Base-by-base conservation (phyloP, 495 filamentous ascomycete species). In the Extremus antarcticus region DNA sequence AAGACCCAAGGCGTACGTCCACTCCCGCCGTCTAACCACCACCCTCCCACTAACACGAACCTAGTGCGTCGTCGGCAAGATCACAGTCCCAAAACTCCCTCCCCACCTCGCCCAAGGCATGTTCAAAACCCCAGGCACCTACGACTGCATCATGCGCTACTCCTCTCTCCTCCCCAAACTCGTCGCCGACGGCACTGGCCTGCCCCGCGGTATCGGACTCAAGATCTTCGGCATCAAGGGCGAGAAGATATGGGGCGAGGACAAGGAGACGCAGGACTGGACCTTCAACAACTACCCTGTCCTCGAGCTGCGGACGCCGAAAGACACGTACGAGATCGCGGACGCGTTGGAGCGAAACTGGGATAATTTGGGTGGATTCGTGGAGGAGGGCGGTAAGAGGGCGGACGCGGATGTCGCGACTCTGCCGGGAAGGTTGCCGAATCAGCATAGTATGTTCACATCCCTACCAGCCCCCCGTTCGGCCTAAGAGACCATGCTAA, bases 281-380 rank as follows among this genome's bases (percentile, higher is more conserved):
- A 70, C 74, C 35, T 73, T 77, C 54, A 77, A 78, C 58, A 71
- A 65, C 59, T 73, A 67, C 13, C 76, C 72, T 3, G 68, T 69
- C 8, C 64, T 76, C 32, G 72, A 79, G 47, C 68, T 78, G 13
- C 66, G 70, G 11, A 65, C 72, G 47, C 68, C 73, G 8, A 74
- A 73, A 54, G 70, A 69, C 22, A 74, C 73, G 1, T 66, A 60
- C 21, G 73, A 78, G 47, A 75, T 76, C 25, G 63, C 74, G n/a
- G 69, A 66, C 25, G 59, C 76, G 19, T 63, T 70, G n/a, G 70
- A 75, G 47, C 70, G 69, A 24, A 68, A 76, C 56, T 68, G 71
- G 55, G 50, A 55, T 29, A 54, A 71, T 47, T 59, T 71, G 43
- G 25, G 50, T 9, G 67, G 68, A 53, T 60, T 77, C 20, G 71